Evolutionary conservation across 192 early-diverging fungal species (phyloP), one percentile per base, ranked within the genome.

Genomic region (Ambispora gerdemannii): DNA sequence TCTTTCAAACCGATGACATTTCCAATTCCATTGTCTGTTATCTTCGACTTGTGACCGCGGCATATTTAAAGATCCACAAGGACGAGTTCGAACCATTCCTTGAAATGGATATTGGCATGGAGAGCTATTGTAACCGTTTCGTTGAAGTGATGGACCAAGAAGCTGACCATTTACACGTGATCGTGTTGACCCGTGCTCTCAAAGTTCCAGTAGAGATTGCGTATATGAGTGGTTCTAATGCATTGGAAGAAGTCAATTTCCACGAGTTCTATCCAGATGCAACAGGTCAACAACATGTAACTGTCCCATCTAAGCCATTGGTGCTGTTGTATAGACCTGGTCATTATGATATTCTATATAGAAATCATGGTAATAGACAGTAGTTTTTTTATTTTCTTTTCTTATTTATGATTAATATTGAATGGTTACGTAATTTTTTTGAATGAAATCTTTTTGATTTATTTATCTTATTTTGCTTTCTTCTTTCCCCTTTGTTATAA

Each of bases 311-410:
- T 20, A 72, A 70, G 43, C 81, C 84, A 3, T 69, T 87, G 33
- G 78, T 72, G 22, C 64, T 83, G 25, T 68, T 81, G 30, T 84
- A 82, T 74, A 80, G 78, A 56, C 82, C 85, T 55, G 85, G 85
- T 65, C 91, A 93, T 73, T 92, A 93, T 70, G 91, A 93, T 75
- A 86, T 93, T 68, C 56, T 91, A 47, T 93, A 87, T 79, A 80
- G 77, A 50, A 81, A 78, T 43, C 38, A 43, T 43, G 38, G 15
- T 10, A 43, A 15, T 10, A 10, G 38, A 43, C 38, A n/a, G n/a
- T n/a, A n/a, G n/a, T n/a, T n/a, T n/a, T n/a, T n/a, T n/a, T n/a
- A n/a, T n/a, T n/a, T n/a, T n/a, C n/a, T n/a, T n/a, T n/a, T n/a
- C n/a, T n/a, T n/a, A n/a, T n/a, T n/a, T n/a, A n/a, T 36, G 67